A percentile compares a stretch with the other conserved stretches of the same genome.
These are phyloP conservation scores for Ilyonectria sp. DNA, from an alignment of 2,329 filamentous ascomycete species.

Conservation along the genomic window DNA sequence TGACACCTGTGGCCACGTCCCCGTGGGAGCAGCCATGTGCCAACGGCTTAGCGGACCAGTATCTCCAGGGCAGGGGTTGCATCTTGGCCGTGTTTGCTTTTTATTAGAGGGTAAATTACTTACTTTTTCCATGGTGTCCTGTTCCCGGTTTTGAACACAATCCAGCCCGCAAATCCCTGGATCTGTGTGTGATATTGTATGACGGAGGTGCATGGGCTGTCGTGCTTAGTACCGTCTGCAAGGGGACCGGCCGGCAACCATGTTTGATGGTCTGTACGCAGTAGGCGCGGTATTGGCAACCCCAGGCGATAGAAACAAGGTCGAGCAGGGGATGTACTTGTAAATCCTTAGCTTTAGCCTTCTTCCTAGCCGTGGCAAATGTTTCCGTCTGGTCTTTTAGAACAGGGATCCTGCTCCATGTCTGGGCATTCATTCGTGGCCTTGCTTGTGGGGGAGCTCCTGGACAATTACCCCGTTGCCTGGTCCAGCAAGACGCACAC, in stretches of 20 bases:
- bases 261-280: not conserved
- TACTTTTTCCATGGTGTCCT: not conserved
- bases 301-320: constrained; percentile 17
- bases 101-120: constrained; percentile 5
- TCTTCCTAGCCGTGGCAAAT: not conserved
- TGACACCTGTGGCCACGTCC: constrained; percentile 2
- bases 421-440: constrained; percentile 21
- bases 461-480: constrained; percentile 11
- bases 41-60: constrained; percentile 4
- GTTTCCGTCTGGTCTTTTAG: constrained; percentile 23
- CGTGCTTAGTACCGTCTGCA: not conserved
- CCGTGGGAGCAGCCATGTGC: constrained; percentile 12
- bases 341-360: constrained; percentile 3
- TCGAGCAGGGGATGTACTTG: not conserved
- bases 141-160: constrained; percentile 4
- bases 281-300: not conserved
- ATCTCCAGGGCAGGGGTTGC: not conserved
- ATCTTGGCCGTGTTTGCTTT: constrained; percentile 21
- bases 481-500: constrained; percentile 11
- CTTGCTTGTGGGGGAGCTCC: constrained; percentile 15
- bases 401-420: constrained; percentile 15
- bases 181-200: constrained; percentile 16
- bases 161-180: constrained; percentile 7
- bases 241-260: not conserved
- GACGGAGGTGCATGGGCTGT: not conserved